Conservation (phyloP, 805 yeast genomes). For the Blastobotrys muscicola region DNA sequence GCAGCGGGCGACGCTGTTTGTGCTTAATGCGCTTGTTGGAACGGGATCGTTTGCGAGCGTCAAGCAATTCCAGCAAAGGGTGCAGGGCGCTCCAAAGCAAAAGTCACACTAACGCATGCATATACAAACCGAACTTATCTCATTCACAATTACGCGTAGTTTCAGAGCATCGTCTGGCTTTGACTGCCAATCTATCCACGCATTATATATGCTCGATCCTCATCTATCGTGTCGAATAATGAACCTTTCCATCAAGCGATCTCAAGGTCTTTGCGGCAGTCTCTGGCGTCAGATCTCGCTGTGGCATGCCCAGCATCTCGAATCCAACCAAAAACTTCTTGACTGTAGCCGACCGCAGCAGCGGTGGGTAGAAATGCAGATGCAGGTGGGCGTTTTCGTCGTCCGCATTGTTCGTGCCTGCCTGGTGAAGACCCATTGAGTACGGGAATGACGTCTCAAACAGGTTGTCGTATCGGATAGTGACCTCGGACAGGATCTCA, state of each 20-base stretch:
- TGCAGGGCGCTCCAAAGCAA: background rate
- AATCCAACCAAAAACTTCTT: constrained; percentile 69
- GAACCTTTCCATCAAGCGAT: constrained; percentile 12
- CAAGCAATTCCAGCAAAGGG: constrained; percentile 11
- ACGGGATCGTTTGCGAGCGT: constrained; percentile 14
- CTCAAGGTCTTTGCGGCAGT: constrained; percentile 51
- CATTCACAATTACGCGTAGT: too few relatives aligned
- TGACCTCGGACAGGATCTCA: constrained; percentile 39
- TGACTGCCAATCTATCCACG: too few relatives aligned
- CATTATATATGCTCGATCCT: too few relatives aligned
- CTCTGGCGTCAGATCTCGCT: constrained; percentile 59
- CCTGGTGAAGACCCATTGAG: constrained; percentile 77
- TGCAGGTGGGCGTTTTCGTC: constrained; percentile 43
- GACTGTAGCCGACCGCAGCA: constrained; percentile 64
- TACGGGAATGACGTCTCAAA: constrained; percentile 65
- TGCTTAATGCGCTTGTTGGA: constrained; percentile 15
- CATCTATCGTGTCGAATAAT: too few relatives aligned
- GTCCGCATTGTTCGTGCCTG: constrained; percentile 43
- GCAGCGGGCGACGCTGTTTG: constrained; percentile 18
- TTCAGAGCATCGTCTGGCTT: too few relatives aligned
- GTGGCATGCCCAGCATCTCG: constrained; percentile 50
- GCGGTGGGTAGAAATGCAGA: constrained; percentile 73
- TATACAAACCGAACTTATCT: too few relatives aligned
- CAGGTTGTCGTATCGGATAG: constrained; percentile 61
- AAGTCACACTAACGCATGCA: too few relatives aligned